Evolutionary conservation across 306 rosid species (phyloP), one percentile per base, ranked within the genome.

Genomic region (Alnus glutinosa): DNA sequence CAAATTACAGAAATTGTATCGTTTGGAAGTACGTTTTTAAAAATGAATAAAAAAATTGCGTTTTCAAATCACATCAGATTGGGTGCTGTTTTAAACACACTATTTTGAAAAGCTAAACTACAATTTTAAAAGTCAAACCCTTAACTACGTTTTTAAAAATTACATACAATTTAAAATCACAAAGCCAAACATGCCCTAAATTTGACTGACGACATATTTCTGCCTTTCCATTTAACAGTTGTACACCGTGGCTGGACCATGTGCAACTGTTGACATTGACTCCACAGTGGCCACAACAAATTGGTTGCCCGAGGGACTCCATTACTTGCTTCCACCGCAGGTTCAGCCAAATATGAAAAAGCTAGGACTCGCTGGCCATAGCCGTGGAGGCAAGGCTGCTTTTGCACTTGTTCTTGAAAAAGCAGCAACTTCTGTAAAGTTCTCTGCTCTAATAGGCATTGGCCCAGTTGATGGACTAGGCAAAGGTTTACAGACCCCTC

Each of bases 381-480:
- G 98, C 63, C 90, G 97, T 1, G 97, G 97, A 19, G 98, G 94
- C 55, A 94, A 94, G 80, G 86, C 92, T 64, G 89, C 97, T 4
- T 94, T 94, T 78, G 97, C 97, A 2, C 78, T 92, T 13, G 94
- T 94, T 39, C 76, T 88, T 13, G 82, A 75, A 50, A 88, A 87
- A 75, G 46, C 44, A 49, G 78, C 44, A 73, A 83, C 88, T 1
- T 70, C 81, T 63, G 80, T 88, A 12, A 91, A 89, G 70, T 84
- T 89, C 77, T 89, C 97, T 59, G 97, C 95, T 37, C 62, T 92
- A 36, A 86, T 94, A 34, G 98, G 97, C 59, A 85, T 94, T 23
- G 97, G 92, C 71, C 98, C 98, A 2, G 97, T 94, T 37, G 98
- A 94, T 82, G 98, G 98, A 79, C 83, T 84, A 81, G 89, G 75